Conservation (phyloP, 1,284 basidiomycete genomes). For the Ustilago xerochloae region DNA sequence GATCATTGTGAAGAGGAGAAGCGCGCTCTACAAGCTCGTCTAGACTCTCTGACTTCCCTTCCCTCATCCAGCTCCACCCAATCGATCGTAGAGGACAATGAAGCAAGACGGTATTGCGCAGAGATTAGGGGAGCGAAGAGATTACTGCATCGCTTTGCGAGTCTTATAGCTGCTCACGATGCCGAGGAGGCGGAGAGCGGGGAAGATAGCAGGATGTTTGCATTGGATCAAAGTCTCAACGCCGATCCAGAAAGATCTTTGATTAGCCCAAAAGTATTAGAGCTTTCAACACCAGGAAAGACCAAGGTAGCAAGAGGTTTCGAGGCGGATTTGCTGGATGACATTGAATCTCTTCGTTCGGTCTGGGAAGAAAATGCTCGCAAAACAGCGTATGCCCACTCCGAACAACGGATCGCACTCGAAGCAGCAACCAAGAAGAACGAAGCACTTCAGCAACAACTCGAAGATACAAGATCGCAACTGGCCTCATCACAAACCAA, state of each 20-base stretch:
- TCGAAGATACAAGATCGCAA: not conserved
- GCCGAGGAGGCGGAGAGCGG: not conserved
- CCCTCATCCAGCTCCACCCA: not conserved
- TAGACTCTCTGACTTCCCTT: not conserved
- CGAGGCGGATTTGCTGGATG: conserved; percentile 32
- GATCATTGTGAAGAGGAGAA: conserved; percentile 3
- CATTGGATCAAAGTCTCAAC: conserved; percentile 26
- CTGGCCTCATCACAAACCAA: not conserved
- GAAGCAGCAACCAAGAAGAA: not conserved
- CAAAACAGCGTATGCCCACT: conserved; percentile 2
- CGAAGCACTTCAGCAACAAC: not conserved
- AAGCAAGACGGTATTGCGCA: not conserved
- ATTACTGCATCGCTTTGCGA: not conserved
- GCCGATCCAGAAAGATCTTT: conserved; percentile 27
- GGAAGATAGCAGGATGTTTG: conserved; percentile 2
- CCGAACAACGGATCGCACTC: conserved; percentile 15
- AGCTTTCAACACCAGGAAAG: conserved; percentile 27
- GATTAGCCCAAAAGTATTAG: conserved; percentile 3
- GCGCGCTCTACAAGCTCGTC: not conserved
- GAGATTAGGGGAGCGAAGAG: not conserved
- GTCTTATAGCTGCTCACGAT: not conserved
- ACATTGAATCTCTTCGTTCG: conserved; percentile 8
- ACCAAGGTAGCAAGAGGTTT: conserved; percentile 2
- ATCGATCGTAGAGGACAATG: not conserved
- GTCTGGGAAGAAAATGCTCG: conserved; percentile 16